Evolutionary conservation across 176 grass and related monocot genomes (phyloP), one percentile per base, ranked within the genome.

Genomic region (Musa acuminata): DNA sequence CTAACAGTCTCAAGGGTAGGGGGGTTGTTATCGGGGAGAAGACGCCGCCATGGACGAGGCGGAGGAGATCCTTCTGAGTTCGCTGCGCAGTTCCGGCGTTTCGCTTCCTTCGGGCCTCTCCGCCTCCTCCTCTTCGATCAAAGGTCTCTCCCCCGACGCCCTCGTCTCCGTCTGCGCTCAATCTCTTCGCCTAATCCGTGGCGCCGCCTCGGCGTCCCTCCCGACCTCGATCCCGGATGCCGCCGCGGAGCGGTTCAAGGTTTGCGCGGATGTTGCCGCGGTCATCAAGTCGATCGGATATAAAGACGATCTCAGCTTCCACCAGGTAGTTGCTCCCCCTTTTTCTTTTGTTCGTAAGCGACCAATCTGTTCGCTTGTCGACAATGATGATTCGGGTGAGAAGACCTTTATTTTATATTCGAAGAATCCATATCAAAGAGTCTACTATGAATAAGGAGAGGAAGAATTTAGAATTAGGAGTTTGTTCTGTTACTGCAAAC

Each of bases 111-210:
- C 19, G 43, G 35, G 17, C 43, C 17, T 70, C 48, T 70, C 67
- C 48, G 16, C 49, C 71, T 10, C 2, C 8, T 13, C 50, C 75
- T 77, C 62, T 35, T 51, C 62, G 20, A 51, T 66, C 49, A 49
- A 65, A 48, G 75, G 66, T 11, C 59, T 77, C 49, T 49, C 62
- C n/a, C 59, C 75, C n/a, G 62, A 66, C 7, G 20, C 21, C 19
- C 59, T 77, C 49, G 20, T 77, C 60, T 77, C 75, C n/a, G 17
- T 77, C 35, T 77, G 75, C 49, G 62, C 49, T 11, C 75, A 77
- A 53, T 77, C 49, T 16, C 62, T 77, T 21, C 49, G 49, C 49
- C 59, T 64, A 62, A 62, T 70, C 35, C 19, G 35, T 50, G 29
- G 67, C 43, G 8, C 48, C 14, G 2, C 16, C 25, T 5, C 72